These are phyloP conservation scores for Mucor piriformis DNA, from an alignment of 371 early-diverging fungal genomes.

Conservation along the genomic window DNA sequence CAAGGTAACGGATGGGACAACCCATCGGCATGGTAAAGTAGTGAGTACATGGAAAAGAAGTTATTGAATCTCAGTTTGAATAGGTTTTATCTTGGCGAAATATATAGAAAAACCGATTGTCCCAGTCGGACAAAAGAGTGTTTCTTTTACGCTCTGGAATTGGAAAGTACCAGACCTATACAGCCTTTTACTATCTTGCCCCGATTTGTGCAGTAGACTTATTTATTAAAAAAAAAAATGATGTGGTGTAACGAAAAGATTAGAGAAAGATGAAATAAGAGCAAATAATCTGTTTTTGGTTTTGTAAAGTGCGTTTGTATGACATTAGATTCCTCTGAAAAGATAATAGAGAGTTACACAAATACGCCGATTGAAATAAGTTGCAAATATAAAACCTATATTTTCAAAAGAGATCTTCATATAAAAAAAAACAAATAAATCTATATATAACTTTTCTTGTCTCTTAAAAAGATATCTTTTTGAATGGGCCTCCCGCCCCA, in stretches of 20 bases:
- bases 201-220: slow-evolving; percentile 22
- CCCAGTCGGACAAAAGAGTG: slow-evolving; percentile 65
- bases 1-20: slow-evolving; percentile 63
- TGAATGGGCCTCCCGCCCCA: too few relatives aligned
- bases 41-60: neutral
- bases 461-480: too few relatives aligned
- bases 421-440: too few relatives aligned
- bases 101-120: slow-evolving; percentile 58
- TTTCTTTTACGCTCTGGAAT: slow-evolving; percentile 71
- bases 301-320: too few relatives aligned
- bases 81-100: slow-evolving; percentile 59
- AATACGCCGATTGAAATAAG: too few relatives aligned
- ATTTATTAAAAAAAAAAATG: neutral
- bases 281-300: too few relatives aligned
- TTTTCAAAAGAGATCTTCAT: too few relatives aligned
- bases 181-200: slow-evolving; percentile 62
- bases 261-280: neutral
- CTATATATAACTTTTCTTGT: too few relatives aligned
- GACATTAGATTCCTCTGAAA: too few relatives aligned
- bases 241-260: neutral
- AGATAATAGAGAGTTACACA: too few relatives aligned
- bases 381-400: too few relatives aligned
- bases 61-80: neutral
- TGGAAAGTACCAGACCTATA: slow-evolving; percentile 67
- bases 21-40: slow-evolving; percentile 61